Evolutionary conservation across 495 filamentous ascomycete genomes (phyloP), one percentile per base, ranked within the genome.

Genomic region (Hamigera avellanea): DNA sequence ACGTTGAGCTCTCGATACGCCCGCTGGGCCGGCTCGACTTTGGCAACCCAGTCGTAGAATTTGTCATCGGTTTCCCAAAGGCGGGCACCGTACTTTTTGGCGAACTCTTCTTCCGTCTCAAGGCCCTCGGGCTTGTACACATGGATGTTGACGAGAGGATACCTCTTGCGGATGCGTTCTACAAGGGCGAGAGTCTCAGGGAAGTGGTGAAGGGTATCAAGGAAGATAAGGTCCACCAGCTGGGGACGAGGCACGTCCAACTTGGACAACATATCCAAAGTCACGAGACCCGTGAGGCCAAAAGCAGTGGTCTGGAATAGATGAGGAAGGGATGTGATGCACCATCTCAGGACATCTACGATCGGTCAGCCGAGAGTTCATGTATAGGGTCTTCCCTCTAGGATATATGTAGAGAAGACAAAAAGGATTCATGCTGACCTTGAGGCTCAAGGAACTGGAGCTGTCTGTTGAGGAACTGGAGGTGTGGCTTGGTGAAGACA

Each of bases 301-400:
- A 98, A 95, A 26, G 91, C 89, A n/a, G 91, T 96, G 30, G 87
- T 88, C 64, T 98, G 91, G 66, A 80, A 96, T 9, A 98, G 80
- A 49, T 77, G 76, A 37, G 91, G 93, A 48, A 98, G 79, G 38
- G 88, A 82, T 33, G 80, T 80, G 53, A 86, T 78, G 69, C 81
- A 86, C 86, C 93, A 95, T 66, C 73, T 78, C 38, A 98, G 70
- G 51, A 96, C 81, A 46, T 93, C 89, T 77, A 62, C 27, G 41
- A 32, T 14, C 35, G 40, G 40, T 49, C 33, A 32, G 30, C 30
- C 9, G 15, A 14, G 34, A 27, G 37, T 39, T 31, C 43, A 55
- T 54, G 57, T 46, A 59, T 41, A 39, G 23, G 32, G 6, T 28
- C 15, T 18, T 23, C 14, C 16, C 18, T 16, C 6, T 19, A 18